phyloP scores from a whole-genome alignment of 1,139 yeast genomes.

The Pichia inconspicua region DNA sequence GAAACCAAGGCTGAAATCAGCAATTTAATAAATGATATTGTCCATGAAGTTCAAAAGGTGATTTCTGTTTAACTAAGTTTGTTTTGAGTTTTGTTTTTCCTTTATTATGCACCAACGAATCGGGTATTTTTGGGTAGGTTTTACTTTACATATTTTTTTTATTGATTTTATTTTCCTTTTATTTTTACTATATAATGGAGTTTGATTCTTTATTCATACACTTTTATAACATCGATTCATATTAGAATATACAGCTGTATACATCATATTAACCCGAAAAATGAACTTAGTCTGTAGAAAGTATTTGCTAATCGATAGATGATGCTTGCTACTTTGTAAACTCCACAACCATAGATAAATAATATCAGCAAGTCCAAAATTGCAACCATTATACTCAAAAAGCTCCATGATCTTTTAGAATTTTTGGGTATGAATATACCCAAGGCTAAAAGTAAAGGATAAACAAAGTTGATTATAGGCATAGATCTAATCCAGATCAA shows the following conservation, averaged over 20 bases:
- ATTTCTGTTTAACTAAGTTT: slow-evolving; percentile 1
- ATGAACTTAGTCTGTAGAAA: not conserved
- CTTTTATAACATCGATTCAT: not conserved
- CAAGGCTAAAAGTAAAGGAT: slow-evolving; percentile 2
- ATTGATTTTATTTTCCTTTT: not conserved
- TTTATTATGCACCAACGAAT: not conserved
- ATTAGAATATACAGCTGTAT: not conserved
- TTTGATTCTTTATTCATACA: not conserved
- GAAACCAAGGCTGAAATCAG: slow-evolving; percentile 18
- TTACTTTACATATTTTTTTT: not conserved
- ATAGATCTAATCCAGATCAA: slow-evolving; percentile 2
- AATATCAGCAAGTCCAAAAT: slow-evolving; percentile 2
- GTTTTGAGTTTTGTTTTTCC: not conserved
- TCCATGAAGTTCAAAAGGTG: slow-evolving; percentile 6
- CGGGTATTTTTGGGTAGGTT: not conserved
- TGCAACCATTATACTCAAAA: slow-evolving; percentile 3
- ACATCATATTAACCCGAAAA: not conserved
- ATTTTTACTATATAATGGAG: not conserved
- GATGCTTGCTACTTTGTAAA: not conserved
- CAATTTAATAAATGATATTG: slow-evolving; percentile 19
- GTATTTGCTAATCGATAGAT: not conserved
- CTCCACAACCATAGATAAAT: not conserved
- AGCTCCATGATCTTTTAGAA: slow-evolving; percentile 3
- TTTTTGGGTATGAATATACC: slow-evolving; percentile 5
- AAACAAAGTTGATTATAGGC: slow-evolving; percentile 4